These are phyloP conservation scores for Cercospora zeae-maydis DNA, from an alignment of 2,329 filamentous ascomycete genomes.

Conservation along the genomic window DNA sequence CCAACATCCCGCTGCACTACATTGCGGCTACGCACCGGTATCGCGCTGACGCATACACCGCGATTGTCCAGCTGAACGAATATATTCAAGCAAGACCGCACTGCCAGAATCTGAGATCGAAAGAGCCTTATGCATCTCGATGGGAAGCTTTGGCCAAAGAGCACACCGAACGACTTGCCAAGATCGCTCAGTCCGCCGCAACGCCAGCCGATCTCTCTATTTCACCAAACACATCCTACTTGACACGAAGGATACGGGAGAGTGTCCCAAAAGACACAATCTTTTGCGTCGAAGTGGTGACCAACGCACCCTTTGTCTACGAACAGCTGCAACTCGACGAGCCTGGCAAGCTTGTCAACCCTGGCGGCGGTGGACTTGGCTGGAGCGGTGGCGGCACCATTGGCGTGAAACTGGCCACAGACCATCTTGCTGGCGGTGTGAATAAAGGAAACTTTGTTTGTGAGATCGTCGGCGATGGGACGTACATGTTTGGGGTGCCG, in stretches of 20 bases:
- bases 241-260: conserved; percentile 54
- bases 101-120: neutral
- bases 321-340: conserved; percentile 67
- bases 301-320: conserved; percentile 62
- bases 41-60: conserved; percentile 50
- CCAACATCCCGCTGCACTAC: conserved; percentile 58
- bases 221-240: conserved; percentile 43
- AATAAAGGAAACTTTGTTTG: conserved; percentile 58
- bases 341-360: conserved; percentile 75
- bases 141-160: neutral
- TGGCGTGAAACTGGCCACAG: conserved; percentile 69
- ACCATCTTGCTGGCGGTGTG: conserved; percentile 48
- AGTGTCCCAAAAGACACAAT: conserved; percentile 63
- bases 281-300: conserved; percentile 75
- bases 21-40: conserved; percentile 53
- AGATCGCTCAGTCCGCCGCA: conserved; percentile 59
- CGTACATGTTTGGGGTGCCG: conserved; percentile 63
- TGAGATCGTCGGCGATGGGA: conserved; percentile 65
- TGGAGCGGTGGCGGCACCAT: conserved; percentile 74
- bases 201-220: conserved; percentile 60
- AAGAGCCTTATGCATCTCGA: neutral
- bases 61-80: conserved; percentile 65
- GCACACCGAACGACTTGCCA: conserved; percentile 57
- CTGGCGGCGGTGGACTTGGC: conserved; percentile 75
- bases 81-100: conserved; percentile 57